These are phyloP conservation scores for Selenicereus undatus DNA, from an alignment of 148 eudicot species.

Conservation along the genomic window DNA sequence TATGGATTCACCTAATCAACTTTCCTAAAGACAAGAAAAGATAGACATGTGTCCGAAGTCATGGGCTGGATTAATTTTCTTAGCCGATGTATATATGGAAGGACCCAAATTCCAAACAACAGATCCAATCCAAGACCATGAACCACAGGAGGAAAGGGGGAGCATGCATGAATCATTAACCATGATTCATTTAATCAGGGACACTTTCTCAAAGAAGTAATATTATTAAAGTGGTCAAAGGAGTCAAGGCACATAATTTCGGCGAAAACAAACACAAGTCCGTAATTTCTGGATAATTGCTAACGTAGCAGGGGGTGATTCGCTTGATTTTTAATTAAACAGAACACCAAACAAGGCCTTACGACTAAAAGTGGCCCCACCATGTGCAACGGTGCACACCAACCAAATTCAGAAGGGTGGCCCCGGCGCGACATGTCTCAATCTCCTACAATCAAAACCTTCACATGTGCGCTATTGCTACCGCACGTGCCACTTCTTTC, in stretches of 20 bases:
- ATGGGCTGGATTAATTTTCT: not conserved
- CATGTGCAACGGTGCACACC: constrained; percentile 26
- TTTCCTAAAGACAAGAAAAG: no score
- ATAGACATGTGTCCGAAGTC: no score
- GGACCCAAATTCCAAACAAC: not conserved
- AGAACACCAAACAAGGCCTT: not conserved
- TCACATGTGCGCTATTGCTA: constrained; percentile 28
- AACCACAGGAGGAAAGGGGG: not conserved
- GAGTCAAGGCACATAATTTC: not conserved
- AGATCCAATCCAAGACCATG: not conserved
- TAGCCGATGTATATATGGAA: not conserved
- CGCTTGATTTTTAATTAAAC: not conserved
- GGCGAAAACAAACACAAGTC: not conserved
- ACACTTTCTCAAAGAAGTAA: not conserved
- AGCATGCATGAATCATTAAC: not conserved
- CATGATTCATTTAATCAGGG: not conserved
- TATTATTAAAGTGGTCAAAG: not conserved
- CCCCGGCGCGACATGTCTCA: not conserved
- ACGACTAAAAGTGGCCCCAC: constrained; percentile 8
- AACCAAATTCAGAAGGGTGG: constrained; percentile 16
- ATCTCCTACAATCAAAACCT: constrained; percentile 9
- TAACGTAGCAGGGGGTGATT: constrained; percentile 12
- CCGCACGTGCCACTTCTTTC: constrained; percentile 31
- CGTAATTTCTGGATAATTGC: not conserved
- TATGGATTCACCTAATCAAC: no score